Base-by-base conservation (phyloP, 768 basidiomycete genomes). In the Gyrodon lividus region DNA sequence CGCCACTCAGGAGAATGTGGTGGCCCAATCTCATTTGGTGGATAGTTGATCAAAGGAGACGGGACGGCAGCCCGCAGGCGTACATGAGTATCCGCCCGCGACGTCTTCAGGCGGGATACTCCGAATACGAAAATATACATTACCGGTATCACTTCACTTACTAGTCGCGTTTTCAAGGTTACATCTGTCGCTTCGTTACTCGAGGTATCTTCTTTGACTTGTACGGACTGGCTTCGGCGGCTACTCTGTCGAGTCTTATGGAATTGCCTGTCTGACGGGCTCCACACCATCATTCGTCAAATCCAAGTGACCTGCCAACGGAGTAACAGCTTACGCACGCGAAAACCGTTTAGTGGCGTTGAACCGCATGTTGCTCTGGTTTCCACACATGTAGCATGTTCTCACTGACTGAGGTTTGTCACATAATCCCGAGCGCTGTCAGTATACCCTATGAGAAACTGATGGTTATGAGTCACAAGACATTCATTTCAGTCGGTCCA, bases 261-360 rank as follows among this genome's bases (percentile, higher is more conserved):
- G 23, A 53, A 46, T 33, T 48, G 40, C 47, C 20, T 59, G 50
- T 6, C 28, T 4, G 43, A n/a, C n/a, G n/a, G n/a, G n/a, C 17
- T 39, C 47, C 20, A 24, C n/a, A 48, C 30, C 31, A 26, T 28
- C 31, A 50, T 33, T 31, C 43, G 20, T 38, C 19, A 19, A 39
- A 47, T 13, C 33, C 44, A 43, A 53, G 43, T 48, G 51, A 38
- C 34, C 46, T n/a, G n/a, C n/a, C n/a, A n/a, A n/a, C 38, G 55
- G 59, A 30, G 40, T 38, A 56, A 63, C 34, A 2, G 51, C 52
- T 52, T 24, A 59, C 52, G 59, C 66, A 67, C 53, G 65, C 65
- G 64, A 68, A 39, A 61, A 57, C 57, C 52, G 60, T 42, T 60
- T 51, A 57, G 65, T 69, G 68, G 65, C 62, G 67, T 61, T 35